A percentile compares a stretch with the other conserved stretches of the same genome.
Conservation (phyloP, 495 filamentous ascomycete species). For the Penicillium chermesinum region DNA sequence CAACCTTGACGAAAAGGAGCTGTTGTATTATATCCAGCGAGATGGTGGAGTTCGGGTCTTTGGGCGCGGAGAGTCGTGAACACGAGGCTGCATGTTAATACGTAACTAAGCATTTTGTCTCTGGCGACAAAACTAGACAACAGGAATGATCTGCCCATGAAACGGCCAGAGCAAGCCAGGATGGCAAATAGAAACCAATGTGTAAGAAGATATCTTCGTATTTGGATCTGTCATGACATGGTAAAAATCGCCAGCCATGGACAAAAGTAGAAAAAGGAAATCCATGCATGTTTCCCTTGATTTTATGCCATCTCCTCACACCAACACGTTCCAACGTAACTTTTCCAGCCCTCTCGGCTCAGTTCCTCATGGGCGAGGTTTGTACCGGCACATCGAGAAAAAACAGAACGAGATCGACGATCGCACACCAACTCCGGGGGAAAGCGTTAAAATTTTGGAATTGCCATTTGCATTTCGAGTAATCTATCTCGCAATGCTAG, state of each 20-base stretch:
- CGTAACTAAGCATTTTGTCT: background rate
- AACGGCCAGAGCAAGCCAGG: background rate
- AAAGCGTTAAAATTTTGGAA: constrained; percentile 39
- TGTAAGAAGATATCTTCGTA: constrained; percentile 37
- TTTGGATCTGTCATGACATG: constrained; percentile 39
- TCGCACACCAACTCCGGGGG: constrained; percentile 39
- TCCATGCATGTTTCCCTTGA: constrained; percentile 40
- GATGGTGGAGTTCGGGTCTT: constrained; percentile 79
- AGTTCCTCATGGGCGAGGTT: background rate
- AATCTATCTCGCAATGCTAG: constrained; percentile 39
- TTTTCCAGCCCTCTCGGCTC: constrained; percentile 15
- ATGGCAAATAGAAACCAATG: constrained; percentile 17
- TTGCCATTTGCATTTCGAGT: constrained; percentile 35
- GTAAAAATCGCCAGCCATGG: constrained; percentile 44
- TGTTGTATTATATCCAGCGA: constrained; percentile 71
- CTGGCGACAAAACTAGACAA: too few species aligned
- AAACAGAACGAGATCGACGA: constrained; percentile 26
- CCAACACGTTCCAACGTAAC: constrained; percentile 20
- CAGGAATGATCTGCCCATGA: background rate
- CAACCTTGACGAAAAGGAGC: constrained; percentile 58
- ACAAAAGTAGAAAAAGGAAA: constrained; percentile 39
- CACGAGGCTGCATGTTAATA: background rate
- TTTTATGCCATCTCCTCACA: constrained; percentile 26
- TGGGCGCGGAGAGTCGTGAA: constrained; percentile 58
- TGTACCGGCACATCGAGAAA: constrained; percentile 10